Conservation (phyloP, 805 yeast species). For the Wickerhamiella nectarea region DNA sequence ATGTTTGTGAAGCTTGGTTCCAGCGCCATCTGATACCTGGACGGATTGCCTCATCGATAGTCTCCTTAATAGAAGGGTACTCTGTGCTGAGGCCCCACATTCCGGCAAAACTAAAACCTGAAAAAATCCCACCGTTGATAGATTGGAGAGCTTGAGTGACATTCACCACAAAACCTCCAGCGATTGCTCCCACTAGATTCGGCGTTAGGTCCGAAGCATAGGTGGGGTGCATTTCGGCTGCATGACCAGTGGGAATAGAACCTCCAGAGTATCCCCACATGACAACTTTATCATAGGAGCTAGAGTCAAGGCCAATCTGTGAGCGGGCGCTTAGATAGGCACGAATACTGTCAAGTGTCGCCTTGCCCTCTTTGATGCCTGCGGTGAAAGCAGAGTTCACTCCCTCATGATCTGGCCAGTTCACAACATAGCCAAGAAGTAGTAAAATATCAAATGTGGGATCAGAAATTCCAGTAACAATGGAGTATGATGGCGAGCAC, state of each 20-base stretch:
- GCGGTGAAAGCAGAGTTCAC: constrained; percentile 15
- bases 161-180: constrained; percentile 19
- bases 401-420: constrained; percentile 21
- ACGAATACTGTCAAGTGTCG: constrained; percentile 21
- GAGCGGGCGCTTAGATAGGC: constrained; percentile 16
- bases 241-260: constrained; percentile 17
- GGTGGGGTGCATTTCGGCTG: constrained; percentile 18
- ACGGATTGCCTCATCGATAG: constrained; percentile 6
- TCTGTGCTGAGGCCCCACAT: constrained; percentile 21
- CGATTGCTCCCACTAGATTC: constrained; percentile 14
- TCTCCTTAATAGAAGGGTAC: constrained; percentile 18
- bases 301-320: constrained; percentile 9
- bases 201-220: constrained; percentile 20
- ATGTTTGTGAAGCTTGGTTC: constrained; percentile 13
- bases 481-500: constrained; percentile 19
- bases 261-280: constrained; percentile 17
- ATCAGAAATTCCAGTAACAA: constrained; percentile 10
- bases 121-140: constrained; percentile 16
- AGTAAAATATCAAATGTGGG: constrained; percentile 14
- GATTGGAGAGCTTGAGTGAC: constrained; percentile 12
- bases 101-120: constrained; percentile 20
- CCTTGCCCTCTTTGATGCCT: constrained; percentile 19
- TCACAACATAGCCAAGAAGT: constrained; percentile 15
- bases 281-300: constrained; percentile 8
- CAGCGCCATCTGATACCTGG: constrained; percentile 13